Evolutionary conservation across 345 rosid species (phyloP), one percentile per base, ranked within the genome.

Genomic region (Sisymbrium altissimum): DNA sequence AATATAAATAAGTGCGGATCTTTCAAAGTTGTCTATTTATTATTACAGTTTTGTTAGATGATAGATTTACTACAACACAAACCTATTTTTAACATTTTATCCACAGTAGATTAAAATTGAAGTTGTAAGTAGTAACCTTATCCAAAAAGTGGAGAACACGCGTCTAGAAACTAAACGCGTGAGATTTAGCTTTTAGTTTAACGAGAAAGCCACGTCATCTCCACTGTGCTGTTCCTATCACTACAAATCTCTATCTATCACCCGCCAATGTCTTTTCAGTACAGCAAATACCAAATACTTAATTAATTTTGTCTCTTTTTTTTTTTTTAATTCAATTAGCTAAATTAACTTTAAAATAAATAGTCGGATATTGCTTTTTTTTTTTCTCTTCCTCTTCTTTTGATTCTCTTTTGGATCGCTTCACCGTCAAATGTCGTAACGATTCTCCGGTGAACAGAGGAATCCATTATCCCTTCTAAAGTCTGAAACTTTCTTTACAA

Each of bases 191-290:
- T 33, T 3, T 2, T 14, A n/a, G 7, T 8, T 4, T 3, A 50
- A 39, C 21, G 27, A 53, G 7, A 36, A 65, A 39, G 61, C 68
- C 78, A 67, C 63, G 79, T 75, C 79, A 75, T 59, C 29, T 2
- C 53, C 43, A 65, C 14, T 73, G 71, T 64, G n/a, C 57, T 64
- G 71, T 73, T 46, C 72, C 29, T 66, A 73, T 66, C 62, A 32
- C 43, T 23, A 23, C 25, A 1, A 19, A 9, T 21, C 9, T 61
- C 49, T 33, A 49, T 6, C 33, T 30, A 17, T 61, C 64, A 65
- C 36, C 72, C 62, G 68, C 70, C 69, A 75, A 68, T 55, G 68
- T 75, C 78, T 75, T 67, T 59, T 67, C 55, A 62, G 25, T 67
- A 59, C 73, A 66, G 73, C 68, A 48, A 66, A 59, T 7, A 0